Base-by-base conservation (phyloP, 1,284 basidiomycete species). In the Phellinidium pouzarii region DNA sequence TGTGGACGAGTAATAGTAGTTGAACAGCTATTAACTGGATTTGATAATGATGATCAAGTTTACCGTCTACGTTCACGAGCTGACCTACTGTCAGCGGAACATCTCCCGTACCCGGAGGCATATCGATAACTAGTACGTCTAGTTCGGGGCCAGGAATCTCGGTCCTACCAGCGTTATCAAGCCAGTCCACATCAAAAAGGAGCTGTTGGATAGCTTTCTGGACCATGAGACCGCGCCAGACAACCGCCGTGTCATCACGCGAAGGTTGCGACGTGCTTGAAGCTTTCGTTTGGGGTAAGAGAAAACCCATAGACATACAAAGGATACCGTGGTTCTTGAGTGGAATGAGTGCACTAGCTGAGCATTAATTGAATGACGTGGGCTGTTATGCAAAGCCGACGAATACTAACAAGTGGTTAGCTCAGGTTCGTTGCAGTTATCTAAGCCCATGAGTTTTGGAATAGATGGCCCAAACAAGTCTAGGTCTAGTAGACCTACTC, bases 221-320 rank as follows among this genome's bases (percentile, higher is more conserved):
- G 1, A 99, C 96, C 95, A 99, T 98, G 46, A 98, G 80, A 1
- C 95, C 95, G 36, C 95, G 78, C 95, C 95, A 99, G 22, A 95
- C 92, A 17, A 98, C 79, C 0, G 93, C 84, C 0, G 82, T 82
- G 62, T 94, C 88, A 34, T 76, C 73, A 46, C 71, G 46, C 7
- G 51, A 44, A n/a, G 66, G 65, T 17, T 53, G 37, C 31, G 59
- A 71, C 27, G 73, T 69, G 34, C 68, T 70, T 17, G 69, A 66
- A 38, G 68, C 71, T 0, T 72, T 59, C 1, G 71, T 61, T 27
- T 71, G 72, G 2, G 85, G 83, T 22, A 90, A 72, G 6, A 90
- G 76, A 62, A 85, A 99, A 0, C 94, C 95, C 82, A 99, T 98
- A 2, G 93, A 96, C 95, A 99, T 98, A 62, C 90, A 93, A 20